These are phyloP conservation scores for Ophiostoma tasmaniense DNA, from an alignment of 2,329 filamentous ascomycete species.

Conservation along the genomic window DNA sequence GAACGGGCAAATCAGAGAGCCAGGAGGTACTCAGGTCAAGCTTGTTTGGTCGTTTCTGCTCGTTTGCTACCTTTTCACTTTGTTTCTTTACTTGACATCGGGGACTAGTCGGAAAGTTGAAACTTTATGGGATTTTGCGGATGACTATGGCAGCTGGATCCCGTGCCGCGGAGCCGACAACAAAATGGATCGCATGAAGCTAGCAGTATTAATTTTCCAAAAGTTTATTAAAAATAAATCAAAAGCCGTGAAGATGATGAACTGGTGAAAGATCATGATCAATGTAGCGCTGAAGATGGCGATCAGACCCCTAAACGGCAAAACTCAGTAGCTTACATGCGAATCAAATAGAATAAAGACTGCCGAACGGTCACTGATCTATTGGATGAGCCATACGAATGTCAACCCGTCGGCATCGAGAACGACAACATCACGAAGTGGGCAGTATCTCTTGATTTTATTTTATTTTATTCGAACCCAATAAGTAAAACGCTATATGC, in stretches of 20 bases:
- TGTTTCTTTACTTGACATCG: not conserved
- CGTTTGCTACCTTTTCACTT: not conserved
- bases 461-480: not conserved
- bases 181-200: not conserved
- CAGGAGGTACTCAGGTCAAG: not conserved
- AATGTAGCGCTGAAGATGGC: not conserved
- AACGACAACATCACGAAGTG: not conserved
- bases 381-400: not conserved
- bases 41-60: not conserved
- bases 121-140: not conserved
- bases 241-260: not conserved
- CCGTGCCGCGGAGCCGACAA: not conserved
- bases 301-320: not conserved
- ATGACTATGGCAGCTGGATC: not conserved
- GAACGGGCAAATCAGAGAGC: not conserved
- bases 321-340: not conserved
- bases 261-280: not conserved
- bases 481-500: not conserved
- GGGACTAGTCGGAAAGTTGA: not conserved
- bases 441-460: not conserved
- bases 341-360: not conserved
- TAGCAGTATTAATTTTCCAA: not conserved
- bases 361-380: not conserved
- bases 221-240: not conserved
- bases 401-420: not conserved